A percentile compares a stretch with the other conserved stretches of the same genome.
Conservation (phyloP, 805 yeast genomes). For the Metschnikowia kofuensis region DNA sequence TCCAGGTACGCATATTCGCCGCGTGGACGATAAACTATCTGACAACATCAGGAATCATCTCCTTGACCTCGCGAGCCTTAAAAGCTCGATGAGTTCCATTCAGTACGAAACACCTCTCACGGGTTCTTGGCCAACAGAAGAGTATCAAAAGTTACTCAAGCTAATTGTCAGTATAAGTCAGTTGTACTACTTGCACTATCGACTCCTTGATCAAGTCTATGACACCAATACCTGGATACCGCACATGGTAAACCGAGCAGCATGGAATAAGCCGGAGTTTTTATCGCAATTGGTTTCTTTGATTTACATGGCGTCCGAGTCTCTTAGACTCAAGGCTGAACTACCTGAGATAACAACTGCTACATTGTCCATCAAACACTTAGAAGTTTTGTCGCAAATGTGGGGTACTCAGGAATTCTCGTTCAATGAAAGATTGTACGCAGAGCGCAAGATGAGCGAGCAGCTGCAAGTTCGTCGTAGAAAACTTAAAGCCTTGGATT, state of each 20-base stretch:
- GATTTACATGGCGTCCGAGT: constrained; percentile 29
- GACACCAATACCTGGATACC: constrained; percentile 28
- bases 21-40: constrained; percentile 22
- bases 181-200: constrained; percentile 24
- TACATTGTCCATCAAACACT: constrained; percentile 28
- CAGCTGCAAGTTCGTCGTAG: constrained; percentile 10
- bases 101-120: constrained; percentile 28
- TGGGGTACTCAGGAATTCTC: constrained; percentile 28
- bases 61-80: constrained; percentile 20
- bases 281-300: constrained; percentile 29
- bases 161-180: constrained; percentile 25
- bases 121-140: constrained; percentile 32
- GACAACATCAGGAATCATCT: constrained; percentile 22
- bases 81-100: constrained; percentile 24
- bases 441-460: constrained; percentile 7
- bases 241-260: constrained; percentile 25
- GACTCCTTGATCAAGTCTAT: constrained; percentile 25
- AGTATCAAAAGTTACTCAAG: constrained; percentile 22
- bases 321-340: constrained; percentile 22
- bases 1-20: constrained; percentile 18
- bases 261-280: constrained; percentile 29
- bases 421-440: constrained; percentile 25
- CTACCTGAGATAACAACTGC: constrained; percentile 34
- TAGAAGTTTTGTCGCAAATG: constrained; percentile 23
- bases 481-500: constrained; percentile 21